Base-by-base conservation (phyloP, 164 flowering plant genomes). In the Houttuynia cordata region DNA sequence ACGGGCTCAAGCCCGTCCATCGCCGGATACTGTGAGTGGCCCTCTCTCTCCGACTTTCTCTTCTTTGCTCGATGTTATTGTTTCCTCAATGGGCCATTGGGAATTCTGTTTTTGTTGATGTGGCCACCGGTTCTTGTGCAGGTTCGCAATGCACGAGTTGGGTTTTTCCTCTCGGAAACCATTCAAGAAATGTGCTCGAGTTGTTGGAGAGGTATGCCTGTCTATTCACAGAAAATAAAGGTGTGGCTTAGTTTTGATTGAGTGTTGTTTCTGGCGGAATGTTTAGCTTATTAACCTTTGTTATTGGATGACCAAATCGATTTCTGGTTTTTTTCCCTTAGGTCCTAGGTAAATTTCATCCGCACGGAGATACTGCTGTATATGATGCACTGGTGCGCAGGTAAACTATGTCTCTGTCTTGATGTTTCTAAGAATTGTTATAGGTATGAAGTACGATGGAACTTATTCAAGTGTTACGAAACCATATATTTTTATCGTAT, bases 141-240 rank as follows among this genome's bases (percentile, higher is more conserved):
- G 98, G 72, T 93, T 68, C 71, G 99, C 99, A 13, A 90, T 93
- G 99, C 97, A 93, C 77, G 97, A 93, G 65, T 71, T 93, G 65
- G 96, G 99, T 8, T 83, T 93, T 65, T 81, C 95, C 49, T 93
- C 99, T 21, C 78, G 80, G 67, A 93, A 82, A 70, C 99, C 99
- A 40, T 77, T 71, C 78, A 93, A 83, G 77, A 90, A 93, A 76
- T 93, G 99, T 79, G 99, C 99, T 25, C 76, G 97, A 73, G 95
- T 93, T 67, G 94, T 93, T 71, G 97, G 97, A 40, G 97, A 90
- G 94, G 97, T 86, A 56, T n/a, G n/a, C n/a, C n/a, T n/a, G n/a
- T n/a, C n/a, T n/a, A n/a, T n/a, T n/a, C n/a, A n/a, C n/a, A n/a
- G n/a, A n/a, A 12, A 53, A 22, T 8, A n/a, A 34, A 23, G 51